phyloP scores from a whole-genome alignment of 2,329 filamentous ascomycete species.

The Diplodia corticola region DNA sequence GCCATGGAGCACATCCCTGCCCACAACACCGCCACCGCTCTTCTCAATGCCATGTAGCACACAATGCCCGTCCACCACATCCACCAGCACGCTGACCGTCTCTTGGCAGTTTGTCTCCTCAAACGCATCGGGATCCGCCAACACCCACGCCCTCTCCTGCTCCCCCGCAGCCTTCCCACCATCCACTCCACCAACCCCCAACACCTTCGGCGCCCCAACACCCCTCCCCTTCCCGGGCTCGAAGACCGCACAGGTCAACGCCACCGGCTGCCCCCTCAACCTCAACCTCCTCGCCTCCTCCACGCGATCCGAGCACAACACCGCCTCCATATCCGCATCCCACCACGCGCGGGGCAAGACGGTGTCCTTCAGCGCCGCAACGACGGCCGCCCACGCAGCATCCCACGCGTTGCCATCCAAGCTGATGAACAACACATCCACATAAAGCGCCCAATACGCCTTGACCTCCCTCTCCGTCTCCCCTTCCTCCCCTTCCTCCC shows the following conservation, averaged over 20 bases:
- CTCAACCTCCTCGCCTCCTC: slow-evolving; percentile 57
- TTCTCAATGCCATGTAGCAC: slow-evolving; percentile 77
- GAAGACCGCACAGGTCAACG: slow-evolving; percentile 79
- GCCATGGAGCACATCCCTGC: slow-evolving; percentile 60
- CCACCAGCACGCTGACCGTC: slow-evolving; percentile 79
- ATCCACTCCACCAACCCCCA: slow-evolving; percentile 38
- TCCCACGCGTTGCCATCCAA: slow-evolving; percentile 92
- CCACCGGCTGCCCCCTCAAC: slow-evolving; percentile 68
- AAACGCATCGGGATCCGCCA: slow-evolving; percentile 85
- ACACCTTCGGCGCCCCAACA: background rate
- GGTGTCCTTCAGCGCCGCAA: slow-evolving; percentile 79
- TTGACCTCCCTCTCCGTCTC: slow-evolving; percentile 60
- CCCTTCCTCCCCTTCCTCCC: slow-evolving; percentile 41
- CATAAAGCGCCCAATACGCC: slow-evolving; percentile 93
- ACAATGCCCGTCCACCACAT: slow-evolving; percentile 61
- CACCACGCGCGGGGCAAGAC: slow-evolving; percentile 76
- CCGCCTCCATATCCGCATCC: slow-evolving; percentile 76
- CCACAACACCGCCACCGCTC: slow-evolving; percentile 72
- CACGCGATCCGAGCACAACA: slow-evolving; percentile 70
- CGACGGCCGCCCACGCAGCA: slow-evolving; percentile 79
- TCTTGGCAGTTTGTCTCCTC: slow-evolving; percentile 87
- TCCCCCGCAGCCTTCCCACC: slow-evolving; percentile 42
- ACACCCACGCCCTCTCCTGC: slow-evolving; percentile 59
- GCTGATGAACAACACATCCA: slow-evolving; percentile 92
- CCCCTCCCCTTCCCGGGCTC: slow-evolving; percentile 27